phyloP scores from a whole-genome alignment of 345 rosid genomes.

The Anacardium occidentale region DNA sequence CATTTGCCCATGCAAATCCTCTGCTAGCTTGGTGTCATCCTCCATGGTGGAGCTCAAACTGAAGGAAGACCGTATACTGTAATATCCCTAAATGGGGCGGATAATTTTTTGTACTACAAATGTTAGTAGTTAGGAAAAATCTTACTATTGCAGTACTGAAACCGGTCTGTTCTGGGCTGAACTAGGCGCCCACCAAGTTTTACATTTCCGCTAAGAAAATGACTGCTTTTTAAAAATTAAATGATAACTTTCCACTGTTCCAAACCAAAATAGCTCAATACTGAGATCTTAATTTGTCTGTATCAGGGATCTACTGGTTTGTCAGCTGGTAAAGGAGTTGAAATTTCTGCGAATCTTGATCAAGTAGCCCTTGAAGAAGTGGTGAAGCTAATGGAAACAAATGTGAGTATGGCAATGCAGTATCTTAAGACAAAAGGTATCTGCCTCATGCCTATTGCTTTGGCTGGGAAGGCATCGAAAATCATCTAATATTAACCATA shows the following conservation, averaged over 20 bases:
- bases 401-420: conserved; percentile 55
- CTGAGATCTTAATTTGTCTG: not conserved
- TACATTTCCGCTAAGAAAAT: not conserved
- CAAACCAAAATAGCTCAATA: no score
- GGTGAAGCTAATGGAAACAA: conserved; percentile 56
- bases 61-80: not conserved
- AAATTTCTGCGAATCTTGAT: conserved; percentile 34
- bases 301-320: conserved; percentile 34
- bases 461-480: conserved; percentile 37
- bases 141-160: no score
- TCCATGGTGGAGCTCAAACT: not conserved
- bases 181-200: no score
- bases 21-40: not conserved
- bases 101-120: not conserved
- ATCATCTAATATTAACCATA: no score
- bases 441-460: conserved; percentile 58
- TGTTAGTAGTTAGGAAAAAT: not conserved
- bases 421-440: conserved; percentile 56
- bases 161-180: no score
- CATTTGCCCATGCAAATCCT: not conserved
- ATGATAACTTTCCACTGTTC: not conserved
- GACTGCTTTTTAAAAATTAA: not conserved
- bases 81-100: not conserved
- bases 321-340: conserved; percentile 29
- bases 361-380: conserved; percentile 50